Base-by-base conservation (phyloP, 2,329 filamentous ascomycete genomes). In the Botrytis fragariae region DNA sequence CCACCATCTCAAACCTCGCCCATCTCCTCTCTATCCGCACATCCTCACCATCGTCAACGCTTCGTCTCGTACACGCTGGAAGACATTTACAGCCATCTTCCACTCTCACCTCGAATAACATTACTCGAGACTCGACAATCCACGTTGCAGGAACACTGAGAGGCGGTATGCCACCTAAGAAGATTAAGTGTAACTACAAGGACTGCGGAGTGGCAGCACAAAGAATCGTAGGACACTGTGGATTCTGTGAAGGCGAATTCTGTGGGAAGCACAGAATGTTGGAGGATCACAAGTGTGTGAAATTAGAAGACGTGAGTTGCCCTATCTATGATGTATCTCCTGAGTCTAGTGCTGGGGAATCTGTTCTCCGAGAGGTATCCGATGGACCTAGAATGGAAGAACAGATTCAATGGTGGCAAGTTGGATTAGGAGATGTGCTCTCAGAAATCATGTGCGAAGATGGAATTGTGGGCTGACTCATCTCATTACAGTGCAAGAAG, bases 221-320 rank as follows among this genome's bases (percentile, higher is more conserved):
- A 83, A 92, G 93, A 77, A 98, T 99, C 80, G 93, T 98, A 74
- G 96, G 96, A 72, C 95, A 98, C 85, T 99, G 96, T 84, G 92
- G 91, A 75, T 98, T 98, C 87, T 99, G 96, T 86, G 87, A 92
- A 72, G 94, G 95, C 63, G 93, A 97, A 82, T 98, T 93, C 86
- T 99, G 96, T 84, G 93, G 93, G 79, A 97, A 94, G 86, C 96
- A 99, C 84, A 89, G 96, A 73, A 88, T 98, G 84, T 84, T 98
- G 76, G 96, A 99, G 84, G 93, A 95, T 79, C 96, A 99, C 85
- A 93, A 93, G 85, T 99, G 96, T 85, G 90, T 89, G 76, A 94
- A 94, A 59, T 86, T 99, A 73, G 96, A 98, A 86, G 93, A 97
- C 84, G 90, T 92, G 86, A 85, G 90, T 86, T 74, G 75, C 68